Evolutionary conservation across 306 rosid genomes (phyloP), one percentile per base, ranked within the genome.

Genomic region (Sicyos baderoa): DNA sequence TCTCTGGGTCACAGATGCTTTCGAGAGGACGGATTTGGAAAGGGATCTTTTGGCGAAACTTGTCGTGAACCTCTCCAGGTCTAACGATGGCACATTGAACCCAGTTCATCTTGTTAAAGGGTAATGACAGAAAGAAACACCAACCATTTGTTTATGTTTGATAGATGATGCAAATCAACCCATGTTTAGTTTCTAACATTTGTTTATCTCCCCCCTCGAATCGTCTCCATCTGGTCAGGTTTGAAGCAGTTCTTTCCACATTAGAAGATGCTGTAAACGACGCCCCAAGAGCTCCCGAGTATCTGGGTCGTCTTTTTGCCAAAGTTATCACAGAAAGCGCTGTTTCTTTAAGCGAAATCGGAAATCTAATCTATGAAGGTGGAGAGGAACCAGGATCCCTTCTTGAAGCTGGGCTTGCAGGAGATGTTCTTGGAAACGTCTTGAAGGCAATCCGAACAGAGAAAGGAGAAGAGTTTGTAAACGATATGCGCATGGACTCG

Each of bases 241-340:
- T 91, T 32, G 87, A 86, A 79, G 66, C 77, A 48, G 91, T 84
- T 85, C 85, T 93, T 18, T 19, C 76, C 49, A 70, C 69, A 25
- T 72, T 93, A 80, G 98, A 93, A 79, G 98, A 93, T 74, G 82
- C 86, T 0, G 90, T 93, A 48, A 93, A 76, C 64, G 98, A 93
- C 56, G 95, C 97, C 49, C 98, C 98, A 0, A 88, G 68, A 78
- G 98, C 96, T 68, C 81, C 97, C 0, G 91, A 89, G 80, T 93
- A 86, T 81, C 82, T 93, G 23, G 94, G 94, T 49, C 80, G 70
- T 0, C 74, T 93, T 23, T 84, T 93, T 56, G 96, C 90, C 0
- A 53, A 75, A 70, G 75, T 72, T 14, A 72, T 93, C 49, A 63
- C 76, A 51, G 91, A 85, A 83, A 77, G 79, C 76, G 76, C 85